Conservation (phyloP, 148 eudicot genomes). For the Fagopyrum homotropicum region DNA sequence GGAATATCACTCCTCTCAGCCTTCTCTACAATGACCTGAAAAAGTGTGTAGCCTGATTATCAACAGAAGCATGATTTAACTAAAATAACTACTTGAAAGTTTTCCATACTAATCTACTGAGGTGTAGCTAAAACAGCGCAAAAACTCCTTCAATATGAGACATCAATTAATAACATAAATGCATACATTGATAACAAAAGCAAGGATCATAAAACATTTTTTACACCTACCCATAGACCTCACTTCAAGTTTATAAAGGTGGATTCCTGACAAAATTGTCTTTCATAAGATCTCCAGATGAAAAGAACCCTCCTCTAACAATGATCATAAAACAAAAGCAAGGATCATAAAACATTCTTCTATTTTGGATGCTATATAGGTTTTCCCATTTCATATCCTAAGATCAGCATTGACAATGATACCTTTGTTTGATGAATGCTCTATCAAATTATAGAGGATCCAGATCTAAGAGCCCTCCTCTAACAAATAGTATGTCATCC, state of each 20-base stretch:
- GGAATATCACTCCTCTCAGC: conserved; percentile 84
- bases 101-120: background rate
- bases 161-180: background rate
- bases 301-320: too few relatives aligned
- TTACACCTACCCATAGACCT: too few relatives aligned
- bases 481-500: background rate
- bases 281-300: background rate
- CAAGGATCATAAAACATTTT: background rate
- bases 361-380: background rate
- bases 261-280: background rate
- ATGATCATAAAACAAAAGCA: too few relatives aligned
- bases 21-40: conserved; percentile 78
- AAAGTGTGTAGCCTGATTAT: background rate
- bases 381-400: background rate
- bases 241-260: too few relatives aligned
- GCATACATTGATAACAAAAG: background rate
- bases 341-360: too few relatives aligned
- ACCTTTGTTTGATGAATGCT: background rate
- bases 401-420: background rate
- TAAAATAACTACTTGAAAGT: background rate
- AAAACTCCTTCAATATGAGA: background rate
- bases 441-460: background rate
- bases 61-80: background rate
- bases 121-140: background rate
- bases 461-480: background rate